Conservation (phyloP, 768 basidiomycete genomes). For the Tulasnella sp. region DNA sequence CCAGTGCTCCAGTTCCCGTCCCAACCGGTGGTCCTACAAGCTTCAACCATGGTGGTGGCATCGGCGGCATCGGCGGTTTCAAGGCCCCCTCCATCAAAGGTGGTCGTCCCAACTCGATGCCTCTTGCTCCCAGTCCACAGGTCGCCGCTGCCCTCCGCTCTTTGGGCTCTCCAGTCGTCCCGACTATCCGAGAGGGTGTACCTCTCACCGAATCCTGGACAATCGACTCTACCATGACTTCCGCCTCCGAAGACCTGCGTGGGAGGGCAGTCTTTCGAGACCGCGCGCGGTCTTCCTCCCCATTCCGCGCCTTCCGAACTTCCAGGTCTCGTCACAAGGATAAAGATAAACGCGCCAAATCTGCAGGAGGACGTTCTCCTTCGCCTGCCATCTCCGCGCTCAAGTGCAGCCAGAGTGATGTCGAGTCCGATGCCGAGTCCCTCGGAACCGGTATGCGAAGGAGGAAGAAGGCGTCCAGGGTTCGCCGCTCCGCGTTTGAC, state of each 20-base stretch:
- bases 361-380: not conserved
- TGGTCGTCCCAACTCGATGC: not conserved
- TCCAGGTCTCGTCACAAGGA: slow-evolving; percentile 38
- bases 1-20: not conserved
- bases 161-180: not conserved
- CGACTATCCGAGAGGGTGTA: slow-evolving; percentile 23
- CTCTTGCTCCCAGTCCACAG: not conserved
- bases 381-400: slow-evolving; percentile 20
- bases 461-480: slow-evolving; percentile 12
- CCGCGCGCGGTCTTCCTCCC: slow-evolving; percentile 65
- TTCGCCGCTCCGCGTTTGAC: not conserved
- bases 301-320: slow-evolving; percentile 57
- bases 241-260: not conserved
- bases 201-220: not conserved
- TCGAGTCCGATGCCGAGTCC: slow-evolving; percentile 18
- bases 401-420: slow-evolving; percentile 22
- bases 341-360: slow-evolving; percentile 41
- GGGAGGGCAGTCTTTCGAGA: slow-evolving; percentile 24
- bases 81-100: too few species aligned
- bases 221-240: not conserved
- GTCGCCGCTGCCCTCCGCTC: not conserved
- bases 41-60: slow-evolving; percentile 10
- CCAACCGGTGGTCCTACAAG: not conserved
- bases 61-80: too few species aligned
- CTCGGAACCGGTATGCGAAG: slow-evolving; percentile 11